Evolutionary conservation across 2,329 filamentous ascomycete species (phyloP), one percentile per base, ranked within the genome.

Genomic region (Fusarium incarnatum): DNA sequence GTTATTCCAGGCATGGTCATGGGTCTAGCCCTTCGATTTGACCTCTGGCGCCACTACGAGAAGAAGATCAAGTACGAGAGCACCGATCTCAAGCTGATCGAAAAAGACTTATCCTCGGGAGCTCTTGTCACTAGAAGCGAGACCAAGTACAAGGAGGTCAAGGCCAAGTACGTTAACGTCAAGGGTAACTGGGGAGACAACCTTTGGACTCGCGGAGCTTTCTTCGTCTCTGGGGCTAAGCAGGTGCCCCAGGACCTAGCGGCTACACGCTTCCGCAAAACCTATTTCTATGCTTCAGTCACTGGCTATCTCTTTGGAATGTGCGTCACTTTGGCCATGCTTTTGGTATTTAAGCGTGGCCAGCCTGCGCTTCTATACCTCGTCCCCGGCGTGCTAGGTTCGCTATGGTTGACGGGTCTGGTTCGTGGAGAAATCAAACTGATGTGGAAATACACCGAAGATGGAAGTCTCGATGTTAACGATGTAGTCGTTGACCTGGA

Each of bases 361-460:
- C 95, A 99, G 77, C 95, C 95, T 1, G 95, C 96, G 10, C 85
- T 99, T 32, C 83, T 99, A 16, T 98, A 98, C 77, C 88, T 99
- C 9, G 96, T 98, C 0, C 95, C 95, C 0, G 91, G 92, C 1
- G 93, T 98, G 0, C 82, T 98, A 8, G 84, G 87, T 3, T 87
- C 91, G 2, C 77, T 96, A 2, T 97, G 93, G 91, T 79, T 89
- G 6, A 96, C 92, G 3, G 95, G 91, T 0, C 72, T 90, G 7
- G 77, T 86, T 20, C 88, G 90, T 13, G 92, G 94, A 4, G 94
- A 98, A 76, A 69, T 95, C 4, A 84, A 83, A 53, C 80, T 89
- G 44, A 91, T 98, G 88, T 97, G 92, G 91, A 83, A 84, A 5
- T 98, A 94, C 76, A 94, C 89, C 1, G 95, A 98, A 77, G 88